Evolutionary conservation across 306 rosid species (phyloP).

Genomic region (Citrullus amarus): DNA sequence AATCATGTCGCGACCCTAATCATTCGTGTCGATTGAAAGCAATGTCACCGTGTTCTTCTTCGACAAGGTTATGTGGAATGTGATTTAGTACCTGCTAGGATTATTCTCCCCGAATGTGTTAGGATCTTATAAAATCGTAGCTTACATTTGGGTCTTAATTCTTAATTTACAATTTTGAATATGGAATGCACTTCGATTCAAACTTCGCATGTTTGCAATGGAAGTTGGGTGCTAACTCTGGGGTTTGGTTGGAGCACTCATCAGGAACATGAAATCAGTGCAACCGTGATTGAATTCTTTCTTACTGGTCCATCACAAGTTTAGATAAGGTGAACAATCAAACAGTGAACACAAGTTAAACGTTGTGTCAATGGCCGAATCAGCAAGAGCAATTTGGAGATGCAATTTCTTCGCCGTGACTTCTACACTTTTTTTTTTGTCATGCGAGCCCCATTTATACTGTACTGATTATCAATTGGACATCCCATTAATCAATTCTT

Average conservation of each 20-base stretch:
- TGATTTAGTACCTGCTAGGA: neutral
- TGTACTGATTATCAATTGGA: neutral
- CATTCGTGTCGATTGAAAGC: neutral
- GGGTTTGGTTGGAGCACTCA: neutral
- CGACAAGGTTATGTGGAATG: neutral
- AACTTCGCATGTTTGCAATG: neutral
- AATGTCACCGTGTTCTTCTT: neutral
- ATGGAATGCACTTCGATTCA: neutral
- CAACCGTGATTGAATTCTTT: neutral
- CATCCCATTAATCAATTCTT: neutral
- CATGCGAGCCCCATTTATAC: neutral
- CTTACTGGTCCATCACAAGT: neutral
- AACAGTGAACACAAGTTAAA: neutral
- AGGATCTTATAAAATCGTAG: neutral
- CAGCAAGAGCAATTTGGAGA: neutral
- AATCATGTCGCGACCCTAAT: no score
- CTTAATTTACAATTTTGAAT: neutral
- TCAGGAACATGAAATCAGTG: neutral
- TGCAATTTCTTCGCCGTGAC: neutral
- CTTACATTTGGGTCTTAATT: neutral
- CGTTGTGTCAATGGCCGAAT: neutral
- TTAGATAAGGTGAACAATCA: neutral
- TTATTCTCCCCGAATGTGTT: neutral
- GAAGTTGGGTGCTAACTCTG: neutral
- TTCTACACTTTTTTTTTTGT: neutral